Evolutionary conservation across 2,329 filamentous ascomycete species (phyloP).

Genomic region (Trichophyton benhamiae): DNA sequence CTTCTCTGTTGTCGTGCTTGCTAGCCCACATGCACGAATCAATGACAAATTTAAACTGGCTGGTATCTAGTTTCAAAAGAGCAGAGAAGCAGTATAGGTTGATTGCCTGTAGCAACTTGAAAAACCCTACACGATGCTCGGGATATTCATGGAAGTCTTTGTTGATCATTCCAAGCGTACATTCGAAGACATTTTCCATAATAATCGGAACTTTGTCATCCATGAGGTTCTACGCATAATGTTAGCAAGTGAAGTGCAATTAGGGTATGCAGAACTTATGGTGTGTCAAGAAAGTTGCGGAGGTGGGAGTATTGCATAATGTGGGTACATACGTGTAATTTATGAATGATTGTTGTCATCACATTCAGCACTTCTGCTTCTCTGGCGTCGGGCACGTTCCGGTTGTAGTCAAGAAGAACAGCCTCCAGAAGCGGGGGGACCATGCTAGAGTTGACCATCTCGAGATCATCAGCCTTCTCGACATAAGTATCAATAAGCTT

Average conservation of each 20-base stretch:
- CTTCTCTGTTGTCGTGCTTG: slow-evolving; percentile 97
- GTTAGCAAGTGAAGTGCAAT: slow-evolving; percentile 20
- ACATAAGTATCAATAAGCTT: slow-evolving; percentile 98
- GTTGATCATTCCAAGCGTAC: slow-evolving; percentile 99
- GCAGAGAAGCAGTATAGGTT: slow-evolving; percentile 96
- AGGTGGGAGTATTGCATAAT: slow-evolving; percentile 30
- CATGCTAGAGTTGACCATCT: slow-evolving; percentile 85
- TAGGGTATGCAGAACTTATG: slow-evolving; percentile 17
- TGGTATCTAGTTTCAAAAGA: slow-evolving; percentile 81
- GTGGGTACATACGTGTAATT: slow-evolving; percentile 73
- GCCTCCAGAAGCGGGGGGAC: slow-evolving; percentile 92
- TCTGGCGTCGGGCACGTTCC: slow-evolving; percentile 87
- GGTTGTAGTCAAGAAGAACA: slow-evolving; percentile 89
- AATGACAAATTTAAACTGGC: slow-evolving; percentile 98
- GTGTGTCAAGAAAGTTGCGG: slow-evolving; percentile 25
- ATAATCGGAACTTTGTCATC: slow-evolving; percentile 95
- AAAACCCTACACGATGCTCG: slow-evolving; percentile 98
- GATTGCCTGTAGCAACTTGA: slow-evolving; percentile 90
- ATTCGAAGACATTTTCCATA: slow-evolving; percentile 98
- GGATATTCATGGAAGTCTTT: slow-evolving; percentile 99
- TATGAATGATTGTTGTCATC: slow-evolving; percentile 94
- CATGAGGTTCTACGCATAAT: slow-evolving; percentile 64
- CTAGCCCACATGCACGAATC: slow-evolving; percentile 99
- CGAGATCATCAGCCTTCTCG: slow-evolving; percentile 90
- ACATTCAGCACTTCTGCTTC: slow-evolving; percentile 95